These are phyloP conservation scores for Fusarium nisikadoi DNA, from an alignment of 2,329 filamentous ascomycete genomes.

Conservation along the genomic window DNA sequence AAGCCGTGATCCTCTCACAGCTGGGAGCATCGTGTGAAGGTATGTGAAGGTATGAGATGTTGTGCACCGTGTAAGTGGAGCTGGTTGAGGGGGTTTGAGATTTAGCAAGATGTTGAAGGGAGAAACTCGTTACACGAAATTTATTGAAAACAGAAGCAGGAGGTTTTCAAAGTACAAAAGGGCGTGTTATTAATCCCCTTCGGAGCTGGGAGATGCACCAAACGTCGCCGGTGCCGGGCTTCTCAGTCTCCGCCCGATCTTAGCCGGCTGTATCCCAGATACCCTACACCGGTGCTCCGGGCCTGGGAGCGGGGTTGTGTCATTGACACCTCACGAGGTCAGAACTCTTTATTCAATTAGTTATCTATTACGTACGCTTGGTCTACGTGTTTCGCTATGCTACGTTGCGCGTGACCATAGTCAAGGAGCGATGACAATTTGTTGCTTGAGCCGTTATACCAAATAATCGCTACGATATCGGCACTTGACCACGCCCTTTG, in stretches of 20 bases:
- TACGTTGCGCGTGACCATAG: slow-evolving; percentile 17
- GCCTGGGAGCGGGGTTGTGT: slow-evolving; percentile 24
- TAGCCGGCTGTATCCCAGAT: slow-evolving; percentile 43
- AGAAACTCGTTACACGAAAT: neutral
- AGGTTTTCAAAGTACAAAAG: slow-evolving; percentile 1
- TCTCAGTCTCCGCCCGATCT: slow-evolving; percentile 32
- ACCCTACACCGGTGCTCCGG: slow-evolving; percentile 35
- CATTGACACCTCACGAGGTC: slow-evolving; percentile 21
- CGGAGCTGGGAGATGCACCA: slow-evolving; percentile 33
- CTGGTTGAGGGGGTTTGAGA: neutral
- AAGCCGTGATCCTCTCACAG: slow-evolving; percentile 35
- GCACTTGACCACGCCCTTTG: slow-evolving; percentile 34
- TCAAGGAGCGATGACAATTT: slow-evolving; percentile 7
- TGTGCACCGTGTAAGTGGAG: slow-evolving; percentile 19
- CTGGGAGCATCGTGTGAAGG: slow-evolving; percentile 34
- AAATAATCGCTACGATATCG: slow-evolving; percentile 21
- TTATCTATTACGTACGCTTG: slow-evolving; percentile 28
- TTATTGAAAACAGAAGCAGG: neutral
- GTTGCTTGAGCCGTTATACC: neutral
- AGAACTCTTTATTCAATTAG: slow-evolving; percentile 6
- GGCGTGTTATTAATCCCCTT: slow-evolving; percentile 29
- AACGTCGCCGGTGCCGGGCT: slow-evolving; percentile 42
- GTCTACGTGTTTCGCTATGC: neutral
- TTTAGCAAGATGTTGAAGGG: neutral
- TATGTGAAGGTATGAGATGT: neutral